Percentiles rank a stretch among this genome's conserved stretches.
These are phyloP conservation scores for Antarctomyces pellizariae DNA, from an alignment of 495 filamentous ascomycete genomes.

Conservation along the genomic window DNA sequence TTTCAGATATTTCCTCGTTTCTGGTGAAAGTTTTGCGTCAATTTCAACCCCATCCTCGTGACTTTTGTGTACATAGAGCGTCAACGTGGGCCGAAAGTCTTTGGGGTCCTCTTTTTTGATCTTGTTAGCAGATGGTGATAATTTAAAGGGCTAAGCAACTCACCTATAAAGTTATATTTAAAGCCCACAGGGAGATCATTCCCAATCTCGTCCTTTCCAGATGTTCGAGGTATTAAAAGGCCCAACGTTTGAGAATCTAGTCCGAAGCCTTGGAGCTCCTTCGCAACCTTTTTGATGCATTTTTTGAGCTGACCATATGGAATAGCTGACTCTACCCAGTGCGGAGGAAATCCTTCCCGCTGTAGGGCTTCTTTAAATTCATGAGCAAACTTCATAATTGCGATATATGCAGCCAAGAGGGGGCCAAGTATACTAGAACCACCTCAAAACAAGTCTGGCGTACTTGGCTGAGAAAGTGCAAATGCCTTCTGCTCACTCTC, in stretches of 20 bases:
- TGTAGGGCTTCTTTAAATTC: constrained; percentile 34
- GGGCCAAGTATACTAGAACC: no score
- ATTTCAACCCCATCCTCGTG: constrained; percentile 26
- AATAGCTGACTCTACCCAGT: constrained; percentile 47
- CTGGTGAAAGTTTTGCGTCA: constrained; percentile 27
- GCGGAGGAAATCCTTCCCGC: constrained; percentile 31
- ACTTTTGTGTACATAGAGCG: constrained; percentile 31
- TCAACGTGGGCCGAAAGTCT: constrained; percentile 30
- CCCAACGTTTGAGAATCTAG: constrained; percentile 35
- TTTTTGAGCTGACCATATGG: constrained; percentile 56
- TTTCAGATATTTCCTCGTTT: constrained; percentile 28
- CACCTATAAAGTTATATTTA: constrained; percentile 13
- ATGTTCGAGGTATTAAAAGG: constrained; percentile 15
- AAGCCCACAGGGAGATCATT: constrained; percentile 5
- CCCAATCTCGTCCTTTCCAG: constrained; percentile 1
- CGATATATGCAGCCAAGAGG: no score
- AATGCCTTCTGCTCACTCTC: no score
- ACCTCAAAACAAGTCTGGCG: no score
- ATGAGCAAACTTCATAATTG: constrained; percentile 53
- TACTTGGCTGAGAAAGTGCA: no score
- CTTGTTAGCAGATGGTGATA: constrained; percentile 2
- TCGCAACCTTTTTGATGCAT: constrained; percentile 40
- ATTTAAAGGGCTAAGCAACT: constrained; percentile 1
- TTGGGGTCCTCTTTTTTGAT: constrained; percentile 11
- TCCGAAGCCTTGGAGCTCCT: constrained; percentile 35